Evolutionary conservation across 345 rosid genomes (phyloP).

Genomic region (Eucalyptus pauciflora): DNA sequence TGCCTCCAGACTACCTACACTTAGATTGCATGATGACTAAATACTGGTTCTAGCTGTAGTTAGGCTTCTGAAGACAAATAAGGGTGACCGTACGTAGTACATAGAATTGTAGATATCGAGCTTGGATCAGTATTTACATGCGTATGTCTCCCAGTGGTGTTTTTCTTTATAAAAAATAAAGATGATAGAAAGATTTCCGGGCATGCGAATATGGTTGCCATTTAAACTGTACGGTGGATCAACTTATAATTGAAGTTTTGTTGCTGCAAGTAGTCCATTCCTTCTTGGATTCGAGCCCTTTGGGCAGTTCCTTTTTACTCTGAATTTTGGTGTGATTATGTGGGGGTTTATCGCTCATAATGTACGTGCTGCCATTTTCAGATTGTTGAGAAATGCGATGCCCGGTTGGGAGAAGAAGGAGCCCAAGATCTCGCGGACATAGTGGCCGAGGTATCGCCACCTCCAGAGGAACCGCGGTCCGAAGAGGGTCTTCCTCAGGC

Average conservation of each 20-base stretch:
- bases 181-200: background rate
- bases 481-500: background rate
- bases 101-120: background rate
- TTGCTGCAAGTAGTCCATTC: background rate
- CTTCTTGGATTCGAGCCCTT: background rate
- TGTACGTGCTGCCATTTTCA: background rate
- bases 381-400: slow-evolving; percentile 22
- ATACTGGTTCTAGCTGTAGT: background rate
- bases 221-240: background rate
- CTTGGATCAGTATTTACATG: background rate
- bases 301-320: background rate
- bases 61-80: background rate
- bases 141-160: background rate
- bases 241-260: background rate
- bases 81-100: background rate
- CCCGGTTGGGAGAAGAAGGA: slow-evolving; percentile 10
- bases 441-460: slow-evolving; percentile 7
- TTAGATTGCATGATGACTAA: background rate
- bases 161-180: background rate
- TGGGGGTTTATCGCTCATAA: background rate
- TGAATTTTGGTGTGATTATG: background rate
- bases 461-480: background rate
- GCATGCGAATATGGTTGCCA: background rate
- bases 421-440: slow-evolving; percentile 14
- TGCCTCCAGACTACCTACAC: background rate